Conservation (phyloP, 2,329 filamentous ascomycete genomes). For the Fusarium pininemorale region DNA sequence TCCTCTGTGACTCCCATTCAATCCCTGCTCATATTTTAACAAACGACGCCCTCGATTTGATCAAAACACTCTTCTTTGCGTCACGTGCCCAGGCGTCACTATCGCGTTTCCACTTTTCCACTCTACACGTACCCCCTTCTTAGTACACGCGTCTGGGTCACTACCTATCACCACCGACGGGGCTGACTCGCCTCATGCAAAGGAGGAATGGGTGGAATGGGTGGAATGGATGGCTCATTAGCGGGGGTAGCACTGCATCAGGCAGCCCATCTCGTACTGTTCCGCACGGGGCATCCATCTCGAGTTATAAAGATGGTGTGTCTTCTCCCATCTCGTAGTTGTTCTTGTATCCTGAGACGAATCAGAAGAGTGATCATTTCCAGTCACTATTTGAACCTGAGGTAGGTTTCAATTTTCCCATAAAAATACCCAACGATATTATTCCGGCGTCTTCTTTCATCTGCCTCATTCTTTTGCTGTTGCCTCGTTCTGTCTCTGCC, state of each 20-base stretch:
- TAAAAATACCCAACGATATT: slow-evolving; percentile 8
- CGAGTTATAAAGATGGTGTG: slow-evolving; percentile 41
- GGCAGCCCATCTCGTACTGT: slow-evolving; percentile 31
- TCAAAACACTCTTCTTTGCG: neutral
- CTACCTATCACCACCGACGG: slow-evolving; percentile 36
- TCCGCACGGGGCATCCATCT: slow-evolving; percentile 38
- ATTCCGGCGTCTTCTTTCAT: slow-evolving; percentile 19
- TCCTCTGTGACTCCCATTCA: slow-evolving; percentile 18
- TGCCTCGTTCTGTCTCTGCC: slow-evolving; percentile 23
- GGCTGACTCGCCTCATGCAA: slow-evolving; percentile 35
- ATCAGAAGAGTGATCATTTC: slow-evolving; percentile 34
- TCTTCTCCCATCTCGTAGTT: slow-evolving; percentile 3
- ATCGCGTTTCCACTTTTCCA: neutral
- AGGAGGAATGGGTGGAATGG: slow-evolving; percentile 12
- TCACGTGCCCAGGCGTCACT: slow-evolving; percentile 34
- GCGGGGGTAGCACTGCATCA: slow-evolving; percentile 34
- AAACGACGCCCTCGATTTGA: slow-evolving; percentile 1
- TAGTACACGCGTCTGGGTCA: slow-evolving; percentile 26
- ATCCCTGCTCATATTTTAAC: slow-evolving; percentile 15
- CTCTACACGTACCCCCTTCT: slow-evolving; percentile 21
- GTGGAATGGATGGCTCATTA: slow-evolving; percentile 6
- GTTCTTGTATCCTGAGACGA: slow-evolving; percentile 4
- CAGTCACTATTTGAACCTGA: slow-evolving; percentile 40
- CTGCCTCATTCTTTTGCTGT: slow-evolving; percentile 21
- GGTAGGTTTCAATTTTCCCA: slow-evolving; percentile 43